Conservation (phyloP, 495 filamentous ascomycete genomes). For the Hypoxylon fuscum region DNA sequence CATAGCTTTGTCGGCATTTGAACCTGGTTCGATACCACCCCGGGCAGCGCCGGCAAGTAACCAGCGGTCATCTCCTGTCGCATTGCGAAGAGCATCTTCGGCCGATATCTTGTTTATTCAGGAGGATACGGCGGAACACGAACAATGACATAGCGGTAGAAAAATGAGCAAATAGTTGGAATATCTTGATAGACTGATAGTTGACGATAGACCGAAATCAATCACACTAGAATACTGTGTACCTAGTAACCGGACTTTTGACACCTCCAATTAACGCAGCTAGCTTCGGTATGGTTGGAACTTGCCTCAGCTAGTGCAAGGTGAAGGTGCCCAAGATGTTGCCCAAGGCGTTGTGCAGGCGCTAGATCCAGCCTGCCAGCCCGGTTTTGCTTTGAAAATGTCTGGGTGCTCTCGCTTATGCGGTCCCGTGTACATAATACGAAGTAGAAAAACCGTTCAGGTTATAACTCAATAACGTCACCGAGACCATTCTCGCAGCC, state of each 20-base stretch:
- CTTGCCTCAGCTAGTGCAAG: slow-evolving; percentile 12
- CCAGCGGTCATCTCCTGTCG: slow-evolving; percentile 23
- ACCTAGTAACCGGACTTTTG: slow-evolving; percentile 10
- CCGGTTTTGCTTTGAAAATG: slow-evolving; percentile 5
- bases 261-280: slow-evolving; percentile 21
- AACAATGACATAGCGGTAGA: neutral
- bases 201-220: neutral
- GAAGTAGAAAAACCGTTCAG: neutral
- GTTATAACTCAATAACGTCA: slow-evolving; percentile 23
- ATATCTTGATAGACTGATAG: neutral
- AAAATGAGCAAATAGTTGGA: neutral
- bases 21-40: slow-evolving; percentile 16
- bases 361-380: neutral
- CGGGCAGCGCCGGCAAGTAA: slow-evolving; percentile 18
- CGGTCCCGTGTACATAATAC: slow-evolving; percentile 9
- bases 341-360: slow-evolving; percentile 6
- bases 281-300: slow-evolving; percentile 24
- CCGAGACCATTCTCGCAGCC: neutral
- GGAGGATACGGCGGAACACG: neutral
- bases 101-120: slow-evolving; percentile 3
- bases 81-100: neutral
- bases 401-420: slow-evolving; percentile 11
- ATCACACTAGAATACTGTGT: neutral
- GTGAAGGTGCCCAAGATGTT: neutral
- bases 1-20: slow-evolving; percentile 19